Evolutionary conservation across 2,329 filamentous ascomycete genomes (phyloP).

Genomic region (Colletotrichum sp.): DNA sequence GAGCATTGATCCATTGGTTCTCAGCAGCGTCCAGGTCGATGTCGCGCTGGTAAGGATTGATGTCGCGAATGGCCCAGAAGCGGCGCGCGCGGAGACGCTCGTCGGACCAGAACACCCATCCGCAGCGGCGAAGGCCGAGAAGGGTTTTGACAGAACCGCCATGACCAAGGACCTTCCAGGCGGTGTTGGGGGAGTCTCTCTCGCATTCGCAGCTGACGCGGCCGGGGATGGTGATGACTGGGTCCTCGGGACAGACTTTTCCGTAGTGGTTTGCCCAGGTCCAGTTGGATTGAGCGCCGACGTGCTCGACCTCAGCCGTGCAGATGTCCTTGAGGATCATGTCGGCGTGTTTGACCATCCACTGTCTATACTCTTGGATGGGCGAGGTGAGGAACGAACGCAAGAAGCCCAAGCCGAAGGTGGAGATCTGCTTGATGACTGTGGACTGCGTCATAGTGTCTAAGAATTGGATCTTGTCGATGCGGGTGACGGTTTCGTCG

Average conservation of each 20-base stretch:
- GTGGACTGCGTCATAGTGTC: background rate
- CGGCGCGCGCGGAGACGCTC: background rate
- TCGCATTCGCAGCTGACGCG: background rate
- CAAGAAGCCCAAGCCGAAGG: background rate
- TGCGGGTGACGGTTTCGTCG: background rate
- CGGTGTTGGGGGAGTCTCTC: background rate
- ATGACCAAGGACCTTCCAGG: background rate
- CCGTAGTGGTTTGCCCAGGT: background rate
- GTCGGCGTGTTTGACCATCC: background rate
- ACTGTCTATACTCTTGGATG: background rate
- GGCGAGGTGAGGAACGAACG: background rate
- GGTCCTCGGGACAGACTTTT: too few relatives aligned
- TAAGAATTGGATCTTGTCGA: background rate
- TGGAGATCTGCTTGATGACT: background rate
- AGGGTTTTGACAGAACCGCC: background rate
- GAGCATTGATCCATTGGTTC: background rate
- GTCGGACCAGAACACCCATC: conserved; percentile 4
- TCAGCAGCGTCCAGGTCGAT: background rate
- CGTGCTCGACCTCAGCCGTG: background rate
- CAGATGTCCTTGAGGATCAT: background rate
- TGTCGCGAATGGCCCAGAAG: background rate
- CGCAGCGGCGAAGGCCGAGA: background rate
- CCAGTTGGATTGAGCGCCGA: background rate
- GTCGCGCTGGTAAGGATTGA: background rate
- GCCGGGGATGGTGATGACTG: background rate